phyloP scores from a whole-genome alignment of 768 basidiomycete genomes.

The Trametes cinnabarina region DNA sequence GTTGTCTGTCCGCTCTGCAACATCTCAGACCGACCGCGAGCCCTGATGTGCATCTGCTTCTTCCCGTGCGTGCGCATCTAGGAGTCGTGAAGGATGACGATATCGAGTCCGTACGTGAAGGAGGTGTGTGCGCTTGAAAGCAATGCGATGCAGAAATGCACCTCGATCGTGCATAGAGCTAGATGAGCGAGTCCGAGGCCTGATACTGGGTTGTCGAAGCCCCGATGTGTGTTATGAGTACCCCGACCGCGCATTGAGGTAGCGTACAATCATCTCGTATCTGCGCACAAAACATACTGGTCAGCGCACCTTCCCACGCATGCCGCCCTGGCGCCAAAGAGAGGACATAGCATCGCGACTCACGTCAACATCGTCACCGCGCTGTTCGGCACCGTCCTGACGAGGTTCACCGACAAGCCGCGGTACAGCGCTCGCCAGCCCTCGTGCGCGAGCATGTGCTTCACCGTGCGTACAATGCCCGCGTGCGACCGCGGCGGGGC shows the following conservation, averaged over 20 bases:
- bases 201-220: not conserved
- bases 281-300: constrained; percentile 5
- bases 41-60: no score
- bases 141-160: no score
- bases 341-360: constrained; percentile 27
- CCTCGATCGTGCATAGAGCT: no score
- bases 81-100: no score
- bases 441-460: constrained; percentile 72
- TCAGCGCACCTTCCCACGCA: not conserved
- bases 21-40: no score
- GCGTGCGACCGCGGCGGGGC: constrained; percentile 54
- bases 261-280: constrained; percentile 32
- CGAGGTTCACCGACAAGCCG: constrained; percentile 89
- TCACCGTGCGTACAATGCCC: constrained; percentile 73
- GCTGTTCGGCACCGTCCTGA: constrained; percentile 94
- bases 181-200: no score
- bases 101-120: no score
- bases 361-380: constrained; percentile 96
- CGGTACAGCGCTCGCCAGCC: constrained; percentile 91
- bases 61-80: no score
- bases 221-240: constrained; percentile 9
- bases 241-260: constrained; percentile 21
- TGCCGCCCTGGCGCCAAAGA: not conserved
- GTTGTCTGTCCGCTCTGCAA: no score
- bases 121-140: no score